Conservation (phyloP, 2,329 filamentous ascomycete species). For the Myriosclerotinia scirpicola region DNA sequence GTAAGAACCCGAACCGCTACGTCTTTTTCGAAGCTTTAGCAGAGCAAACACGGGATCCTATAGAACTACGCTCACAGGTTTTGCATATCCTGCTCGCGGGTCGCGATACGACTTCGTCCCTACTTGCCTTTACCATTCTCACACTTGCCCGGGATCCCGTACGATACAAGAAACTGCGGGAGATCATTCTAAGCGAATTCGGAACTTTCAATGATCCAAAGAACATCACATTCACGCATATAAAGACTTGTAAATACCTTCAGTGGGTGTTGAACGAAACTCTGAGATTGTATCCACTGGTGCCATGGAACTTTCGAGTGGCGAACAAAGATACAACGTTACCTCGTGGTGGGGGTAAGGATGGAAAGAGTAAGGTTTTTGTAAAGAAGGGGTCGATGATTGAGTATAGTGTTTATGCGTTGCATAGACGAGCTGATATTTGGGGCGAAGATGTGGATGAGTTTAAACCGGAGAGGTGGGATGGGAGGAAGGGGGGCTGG, state of each 20-base stretch:
- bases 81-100: constrained; percentile 57
- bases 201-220: constrained; percentile 39
- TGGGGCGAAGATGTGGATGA: constrained; percentile 43
- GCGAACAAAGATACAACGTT: constrained; percentile 40
- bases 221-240: constrained; percentile 35
- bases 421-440: constrained; percentile 43
- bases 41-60: constrained; percentile 47
- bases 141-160: constrained; percentile 41
- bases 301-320: constrained; percentile 53
- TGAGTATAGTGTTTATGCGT: constrained; percentile 39
- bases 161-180: constrained; percentile 47
- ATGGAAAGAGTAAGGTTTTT: constrained; percentile 41
- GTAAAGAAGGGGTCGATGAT: constrained; percentile 37
- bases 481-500: constrained; percentile 47
- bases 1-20: constrained; percentile 37
- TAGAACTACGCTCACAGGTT: constrained; percentile 51
- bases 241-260: constrained; percentile 38
- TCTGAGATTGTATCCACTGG: constrained; percentile 54
- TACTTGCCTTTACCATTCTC: constrained; percentile 43
- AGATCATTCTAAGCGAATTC: constrained; percentile 43
- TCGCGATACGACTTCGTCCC: constrained; percentile 57
- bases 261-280: constrained; percentile 42
- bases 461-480: constrained; percentile 44
- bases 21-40: constrained; percentile 59
- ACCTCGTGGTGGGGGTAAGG: constrained; percentile 42